Base-by-base conservation (phyloP, 768 basidiomycete species). In the Auricularia heimuer region DNA sequence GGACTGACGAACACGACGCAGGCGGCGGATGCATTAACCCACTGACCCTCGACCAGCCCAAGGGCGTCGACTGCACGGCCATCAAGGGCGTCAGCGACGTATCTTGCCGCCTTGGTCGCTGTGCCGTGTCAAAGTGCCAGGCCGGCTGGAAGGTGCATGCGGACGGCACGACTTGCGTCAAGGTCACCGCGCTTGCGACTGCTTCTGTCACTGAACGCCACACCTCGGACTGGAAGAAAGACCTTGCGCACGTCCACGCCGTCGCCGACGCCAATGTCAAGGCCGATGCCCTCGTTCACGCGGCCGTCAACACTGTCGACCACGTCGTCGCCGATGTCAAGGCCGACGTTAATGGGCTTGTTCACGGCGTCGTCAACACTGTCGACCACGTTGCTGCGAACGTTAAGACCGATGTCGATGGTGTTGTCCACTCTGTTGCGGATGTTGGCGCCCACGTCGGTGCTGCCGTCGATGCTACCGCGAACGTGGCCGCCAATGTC, bases 11-110 rank as follows among this genome's bases (percentile, higher is more conserved):
- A 3, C 10, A 66, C 60, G 67, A 72, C 18, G 39, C 12, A 42
- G 39, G 75, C 58, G 82, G 83, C 45, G 83, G 83, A 3, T 84
- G 83, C 65, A 69, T 71, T 35, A 42, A 80, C 33, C 70, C 76
- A 10, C 69, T 69, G 56, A 67, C 70, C 24, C 69, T 67, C 8
- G 67, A 65, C 56, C 68, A 72, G 18, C 68, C 70, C n/a, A 54
- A 71, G 16, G 83, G 83, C 36, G 65, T 71, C 10, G 83, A 85
- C 66, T 85, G 83, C 69, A 80, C 80, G 3, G 76, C 77, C 24
- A 75, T 85, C 34, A 73, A 72, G 1, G 80, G 81, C 14, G 79
- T 82, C 44, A 75, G 76, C 35, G 81, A 81, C 64, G 83, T 85
- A 12, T 75, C 80, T 2, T 85, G 83, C 70, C 60, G 75, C 4